Evolutionary conservation across 1,284 basidiomycete species (phyloP).

Genomic region (Phellopilus nigrolimitatus): DNA sequence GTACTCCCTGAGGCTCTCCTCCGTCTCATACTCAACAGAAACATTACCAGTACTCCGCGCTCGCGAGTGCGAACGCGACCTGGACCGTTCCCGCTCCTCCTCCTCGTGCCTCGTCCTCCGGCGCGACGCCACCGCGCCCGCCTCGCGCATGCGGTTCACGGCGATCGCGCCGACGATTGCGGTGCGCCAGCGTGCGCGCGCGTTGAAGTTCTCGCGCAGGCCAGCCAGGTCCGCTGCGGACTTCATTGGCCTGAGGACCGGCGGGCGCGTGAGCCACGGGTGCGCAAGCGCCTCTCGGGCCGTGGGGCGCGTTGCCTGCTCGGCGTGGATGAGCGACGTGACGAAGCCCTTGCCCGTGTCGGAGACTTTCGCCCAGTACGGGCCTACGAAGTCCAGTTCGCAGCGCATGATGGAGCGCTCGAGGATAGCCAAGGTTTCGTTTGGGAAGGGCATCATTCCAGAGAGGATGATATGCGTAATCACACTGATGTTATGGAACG

Average conservation of each 20-base stretch:
- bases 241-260: background rate
- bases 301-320: conserved; percentile 1
- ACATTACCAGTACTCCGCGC: background rate
- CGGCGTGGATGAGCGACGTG: conserved; percentile 4
- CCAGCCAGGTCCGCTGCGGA: conserved; percentile 32
- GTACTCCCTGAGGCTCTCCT: conserved; percentile 4
- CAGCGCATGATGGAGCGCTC: conserved; percentile 11
- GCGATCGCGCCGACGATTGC: conserved; percentile 64
- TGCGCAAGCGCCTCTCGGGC: conserved; percentile 12
- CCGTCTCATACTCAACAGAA: background rate
- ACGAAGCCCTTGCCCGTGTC: conserved; percentile 13
- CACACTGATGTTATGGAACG: background rate
- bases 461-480: conserved; percentile 16
- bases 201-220: conserved; percentile 74
- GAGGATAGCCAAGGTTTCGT: conserved; percentile 10
- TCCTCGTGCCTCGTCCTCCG: background rate
- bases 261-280: conserved; percentile 7
- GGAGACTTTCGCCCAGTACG: conserved; percentile 15
- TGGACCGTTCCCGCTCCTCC: background rate
- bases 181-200: conserved; percentile 64
- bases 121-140: background rate
- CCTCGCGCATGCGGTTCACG: conserved; percentile 40
- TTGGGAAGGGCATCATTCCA: conserved; percentile 19
- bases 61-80: background rate
- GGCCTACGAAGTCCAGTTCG: conserved; percentile 9